Base-by-base conservation (phyloP, 768 basidiomycete genomes). In the Hypholoma sublateritium region DNA sequence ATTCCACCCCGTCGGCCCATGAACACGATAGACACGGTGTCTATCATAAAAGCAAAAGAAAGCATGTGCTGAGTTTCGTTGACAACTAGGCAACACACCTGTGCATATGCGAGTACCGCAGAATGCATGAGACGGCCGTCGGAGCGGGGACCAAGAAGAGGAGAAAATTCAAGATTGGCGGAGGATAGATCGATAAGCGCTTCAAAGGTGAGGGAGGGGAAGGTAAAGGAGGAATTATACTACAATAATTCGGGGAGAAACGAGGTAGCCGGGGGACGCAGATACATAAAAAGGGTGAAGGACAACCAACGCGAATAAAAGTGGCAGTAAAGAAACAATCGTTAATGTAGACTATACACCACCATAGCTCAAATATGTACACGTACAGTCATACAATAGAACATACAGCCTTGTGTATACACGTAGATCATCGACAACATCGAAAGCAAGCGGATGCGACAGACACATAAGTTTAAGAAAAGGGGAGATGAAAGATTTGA, bases 381-480 rank as follows among this genome's bases (percentile, higher is more conserved):
- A 53, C 34, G 28, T 46, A 36, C 43, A 53, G 53, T 53, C 43
- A 45, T 53, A 53, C 53, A 53, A 45, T 24, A 53, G 43, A 45
- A 53, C 43, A 53, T 53, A 45, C 53, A 53, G 53, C 28, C 17
- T 53, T 21, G 43, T 45, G 53, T 53, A 53, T 45, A 53, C 53
- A 53, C 25, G 42, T 35, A 42, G 42, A 55, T 48, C 36, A 55
- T 21, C 62, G 62, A 68, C 61, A 68, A 56, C 59, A 66, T 55
- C 56, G 62, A 66, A 65, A 68, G 65, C 65, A 64, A 59, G 42
- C 50, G 50, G 51, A 58, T 25, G 37, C 25, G 25, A 32, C 46
- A 46, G n/a, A 48, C 24, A 32, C 11, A 53, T 50, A 60, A 59
- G 17, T 55, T 56, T 43, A 56, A 39, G 51, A 53, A 57, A 56